Base-by-base conservation (phyloP, 371 early-diverging fungal species). In the Mucor indicus region DNA sequence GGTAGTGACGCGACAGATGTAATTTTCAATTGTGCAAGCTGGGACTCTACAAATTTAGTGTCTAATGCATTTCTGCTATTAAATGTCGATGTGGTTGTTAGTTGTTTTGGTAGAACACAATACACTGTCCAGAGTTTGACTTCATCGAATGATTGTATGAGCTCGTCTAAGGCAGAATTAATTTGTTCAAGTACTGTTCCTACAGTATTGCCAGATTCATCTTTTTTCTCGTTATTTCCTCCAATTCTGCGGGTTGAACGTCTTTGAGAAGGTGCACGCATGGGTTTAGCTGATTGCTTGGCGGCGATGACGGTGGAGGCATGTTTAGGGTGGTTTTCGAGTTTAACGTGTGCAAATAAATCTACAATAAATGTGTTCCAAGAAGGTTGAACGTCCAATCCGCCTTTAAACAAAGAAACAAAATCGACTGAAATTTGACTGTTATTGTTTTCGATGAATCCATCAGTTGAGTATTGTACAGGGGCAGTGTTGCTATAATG, bases 111-210 rank as follows among this genome's bases (percentile, higher is more conserved):
- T 12, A 77, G 74, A 27, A 97, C 61, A 72, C 92, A 92, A 55
- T 86, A 72, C 22, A 95, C 69, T 48, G 85, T 83, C 96, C 96
- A 96, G 1, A 91, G 72, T 24, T 85, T 84, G 1, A 93, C 89
- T 50, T 89, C 90, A 44, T 83, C 81, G 25, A 96, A 65, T 6
- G 91, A 81, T 22, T 84, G 84, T 9, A 91, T 69, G 7, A 96
- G 69, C 53, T 91, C 91, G 38, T 85, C 80, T 36, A 93, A 60
- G 2, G 90, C 80, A 8, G 80, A 75, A 46, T 87, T 85, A 55
- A 91, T 78, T 67, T 92, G 86, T 1, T 77, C 71, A 13, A 86
- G 31, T 3, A 64, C 55, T 2, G 50, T 56, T 7, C 25, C 38
- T n/a, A 52, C 48, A 11, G 53, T 19, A n/a, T 41, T 15, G 20